Percentiles rank a stretch among this genome's conserved stretches.
phyloP scores from a whole-genome alignment of 192 early-diverging fungal genomes.

The Globomyces pollinis-pini region DNA sequence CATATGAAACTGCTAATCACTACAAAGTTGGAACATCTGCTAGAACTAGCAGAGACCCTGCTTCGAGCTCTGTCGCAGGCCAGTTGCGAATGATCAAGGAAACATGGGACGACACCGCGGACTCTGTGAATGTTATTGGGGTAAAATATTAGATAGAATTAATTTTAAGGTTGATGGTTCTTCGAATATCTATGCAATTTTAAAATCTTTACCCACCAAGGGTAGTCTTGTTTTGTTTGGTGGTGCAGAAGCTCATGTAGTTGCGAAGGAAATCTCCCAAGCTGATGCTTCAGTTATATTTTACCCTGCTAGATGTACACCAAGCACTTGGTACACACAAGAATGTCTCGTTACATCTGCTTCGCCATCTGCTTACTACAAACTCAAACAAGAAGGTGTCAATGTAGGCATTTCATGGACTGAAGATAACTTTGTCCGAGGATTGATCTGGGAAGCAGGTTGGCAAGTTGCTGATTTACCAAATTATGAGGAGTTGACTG shows the following conservation, averaged over 20 bases:
- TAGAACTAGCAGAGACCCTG: conserved; percentile 12
- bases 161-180: background rate
- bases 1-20: conserved; percentile 48
- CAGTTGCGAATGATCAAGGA: background rate
- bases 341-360: conserved; percentile 49
- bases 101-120: background rate
- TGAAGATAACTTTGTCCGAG: conserved; percentile 46
- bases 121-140: background rate
- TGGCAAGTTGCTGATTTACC: conserved; percentile 43
- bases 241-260: conserved; percentile 59
- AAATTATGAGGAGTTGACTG: background rate
- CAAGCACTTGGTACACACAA: conserved; percentile 48
- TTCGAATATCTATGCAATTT: background rate
- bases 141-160: background rate
- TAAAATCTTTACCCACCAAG: conserved; percentile 14
- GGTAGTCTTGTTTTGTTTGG: conserved; percentile 57
- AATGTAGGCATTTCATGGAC: conserved; percentile 46
- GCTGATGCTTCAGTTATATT: conserved; percentile 58
- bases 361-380: conserved; percentile 41
- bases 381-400: conserved; percentile 52
- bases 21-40: conserved; percentile 41
- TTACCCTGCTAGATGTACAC: conserved; percentile 55
- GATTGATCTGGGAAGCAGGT: conserved; percentile 71
- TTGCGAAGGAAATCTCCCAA: conserved; percentile 48
- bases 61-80: background rate